Percentiles rank a stretch among this genome's conserved stretches.
Conservation (phyloP, 169 alveolate species). For the Cryptosporidium felis region DNA sequence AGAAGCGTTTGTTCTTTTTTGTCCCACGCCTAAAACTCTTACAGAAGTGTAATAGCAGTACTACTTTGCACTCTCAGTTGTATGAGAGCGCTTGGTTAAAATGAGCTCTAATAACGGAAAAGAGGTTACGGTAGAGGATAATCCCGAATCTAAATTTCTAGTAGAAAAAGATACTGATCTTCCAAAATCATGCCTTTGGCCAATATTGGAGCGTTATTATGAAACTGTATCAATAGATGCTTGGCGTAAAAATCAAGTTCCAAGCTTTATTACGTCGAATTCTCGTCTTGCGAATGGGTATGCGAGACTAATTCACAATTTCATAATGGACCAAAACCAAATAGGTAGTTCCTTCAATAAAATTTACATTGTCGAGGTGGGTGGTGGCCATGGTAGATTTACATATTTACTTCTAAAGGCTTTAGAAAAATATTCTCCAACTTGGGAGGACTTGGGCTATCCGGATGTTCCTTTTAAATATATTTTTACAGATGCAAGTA, state of each 20-base stretch:
- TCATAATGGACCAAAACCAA: conserved; percentile 79
- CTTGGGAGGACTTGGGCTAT: conserved; percentile 78
- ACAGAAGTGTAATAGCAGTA: no score
- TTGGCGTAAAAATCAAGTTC: conserved; percentile 83
- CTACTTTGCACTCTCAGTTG: no score
- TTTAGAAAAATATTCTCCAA: conserved; percentile 75
- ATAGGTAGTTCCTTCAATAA: conserved; percentile 71
- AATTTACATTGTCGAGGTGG: conserved; percentile 79
- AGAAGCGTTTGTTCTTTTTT: no score
- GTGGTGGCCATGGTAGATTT: conserved; percentile 85
- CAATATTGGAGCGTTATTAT: conserved; percentile 80
- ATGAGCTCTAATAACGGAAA: conserved; percentile 74
- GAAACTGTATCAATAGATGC: conserved; percentile 82
- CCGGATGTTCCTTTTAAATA: conserved; percentile 82
- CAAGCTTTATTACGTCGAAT: conserved; percentile 84
- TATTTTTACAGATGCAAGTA: conserved; percentile 83
- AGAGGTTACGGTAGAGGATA: conserved; percentile 81
- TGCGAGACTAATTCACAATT: conserved; percentile 81
- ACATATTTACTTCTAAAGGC: conserved; percentile 81
- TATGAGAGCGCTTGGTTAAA: not conserved
- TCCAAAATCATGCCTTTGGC: conserved; percentile 82
- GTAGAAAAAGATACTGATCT: conserved; percentile 77
- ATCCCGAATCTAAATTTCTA: conserved; percentile 79
- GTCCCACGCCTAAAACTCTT: no score
- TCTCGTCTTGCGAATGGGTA: conserved; percentile 81